A percentile compares a stretch with the other conserved stretches of the same genome.
Evolutionary conservation across 768 basidiomycete genomes (phyloP).

Genomic region (Pholiota microspora): DNA sequence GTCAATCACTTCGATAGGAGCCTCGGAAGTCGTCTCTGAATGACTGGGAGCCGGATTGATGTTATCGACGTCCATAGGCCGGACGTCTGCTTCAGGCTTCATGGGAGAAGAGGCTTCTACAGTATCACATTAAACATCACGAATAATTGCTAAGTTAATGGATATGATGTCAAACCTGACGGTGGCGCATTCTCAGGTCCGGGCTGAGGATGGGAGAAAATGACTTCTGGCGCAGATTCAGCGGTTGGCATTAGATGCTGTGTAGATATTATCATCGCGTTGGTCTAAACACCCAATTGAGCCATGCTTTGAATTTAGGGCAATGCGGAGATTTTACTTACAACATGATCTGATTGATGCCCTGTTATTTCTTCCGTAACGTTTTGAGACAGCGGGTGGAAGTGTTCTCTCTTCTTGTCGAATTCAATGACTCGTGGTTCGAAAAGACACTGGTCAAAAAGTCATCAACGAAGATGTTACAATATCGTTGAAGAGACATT

Average conservation of each 20-base stretch:
- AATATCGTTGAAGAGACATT: not conserved
- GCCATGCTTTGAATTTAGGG: slow-evolving; percentile 5
- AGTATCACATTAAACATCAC: not conserved
- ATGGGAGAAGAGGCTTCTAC: slow-evolving; percentile 13
- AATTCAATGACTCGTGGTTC: slow-evolving; percentile 93
- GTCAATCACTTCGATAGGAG: slow-evolving; percentile 46
- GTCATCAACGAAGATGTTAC: slow-evolving; percentile 3
- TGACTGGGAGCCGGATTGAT: slow-evolving; percentile 19
- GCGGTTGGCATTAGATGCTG: slow-evolving; percentile 63
- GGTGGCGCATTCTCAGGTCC: slow-evolving; percentile 12
- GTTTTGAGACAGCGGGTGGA: slow-evolving; percentile 50
- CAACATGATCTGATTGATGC: slow-evolving; percentile 51
- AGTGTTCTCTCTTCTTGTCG: slow-evolving; percentile 62
- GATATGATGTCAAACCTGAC: slow-evolving; percentile 11
- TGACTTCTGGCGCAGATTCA: slow-evolving; percentile 21
- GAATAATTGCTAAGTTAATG: not conserved
- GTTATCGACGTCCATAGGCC: slow-evolving; percentile 24
- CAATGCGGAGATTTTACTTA: slow-evolving; percentile 28
- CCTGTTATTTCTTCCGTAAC: slow-evolving; percentile 77
- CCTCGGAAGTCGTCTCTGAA: slow-evolving; percentile 21
- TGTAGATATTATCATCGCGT: slow-evolving; percentile 90
- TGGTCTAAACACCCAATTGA: slow-evolving; percentile 49
- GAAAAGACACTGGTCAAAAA: slow-evolving; percentile 72
- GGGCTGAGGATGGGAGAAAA: slow-evolving; percentile 18
- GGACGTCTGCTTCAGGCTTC: slow-evolving; percentile 22